Evolutionary conservation across 1,284 basidiomycete genomes (phyloP).

Genomic region (Pseudozyma thailandica): DNA sequence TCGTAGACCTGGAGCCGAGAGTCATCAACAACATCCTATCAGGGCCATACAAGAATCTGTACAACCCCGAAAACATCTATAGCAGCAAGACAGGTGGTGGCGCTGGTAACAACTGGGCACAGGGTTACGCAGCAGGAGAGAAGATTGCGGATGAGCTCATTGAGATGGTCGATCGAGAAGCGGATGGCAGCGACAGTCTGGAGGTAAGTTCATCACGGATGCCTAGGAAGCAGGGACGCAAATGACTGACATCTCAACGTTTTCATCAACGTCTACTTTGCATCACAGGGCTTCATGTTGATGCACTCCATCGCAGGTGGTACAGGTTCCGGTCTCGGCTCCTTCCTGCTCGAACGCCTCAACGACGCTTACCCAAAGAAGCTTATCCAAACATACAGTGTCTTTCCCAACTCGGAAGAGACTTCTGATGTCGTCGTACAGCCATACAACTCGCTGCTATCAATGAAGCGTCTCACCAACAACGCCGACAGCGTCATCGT

Average conservation of each 20-base stretch:
- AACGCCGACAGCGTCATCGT: constrained; percentile 98
- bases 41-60: constrained; percentile 90
- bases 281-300: constrained; percentile 91
- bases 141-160: constrained; percentile 94
- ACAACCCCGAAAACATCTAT: constrained; percentile 99
- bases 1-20: constrained; percentile 96
- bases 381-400: constrained; percentile 98
- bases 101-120: constrained; percentile 98
- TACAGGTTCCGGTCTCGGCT: constrained; percentile 96
- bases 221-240: background rate
- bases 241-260: background rate
- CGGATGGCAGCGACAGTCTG: constrained; percentile 95
- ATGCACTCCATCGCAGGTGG: constrained; percentile 99
- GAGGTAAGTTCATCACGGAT: constrained; percentile 74
- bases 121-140: constrained; percentile 85
- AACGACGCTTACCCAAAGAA: constrained; percentile 99
- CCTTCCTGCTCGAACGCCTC: constrained; percentile 92
- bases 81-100: constrained; percentile 94
- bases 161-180: constrained; percentile 99
- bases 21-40: constrained; percentile 94
- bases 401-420: constrained; percentile 82
- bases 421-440: constrained; percentile 75
- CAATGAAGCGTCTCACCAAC: constrained; percentile 91
- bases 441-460: constrained; percentile 95
- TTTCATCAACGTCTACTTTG: too few relatives aligned